Evolutionary conservation across 139 green algal species (phyloP), one percentile per base, ranked within the genome.

Genomic region (Yamagishiella unicocca): DNA sequence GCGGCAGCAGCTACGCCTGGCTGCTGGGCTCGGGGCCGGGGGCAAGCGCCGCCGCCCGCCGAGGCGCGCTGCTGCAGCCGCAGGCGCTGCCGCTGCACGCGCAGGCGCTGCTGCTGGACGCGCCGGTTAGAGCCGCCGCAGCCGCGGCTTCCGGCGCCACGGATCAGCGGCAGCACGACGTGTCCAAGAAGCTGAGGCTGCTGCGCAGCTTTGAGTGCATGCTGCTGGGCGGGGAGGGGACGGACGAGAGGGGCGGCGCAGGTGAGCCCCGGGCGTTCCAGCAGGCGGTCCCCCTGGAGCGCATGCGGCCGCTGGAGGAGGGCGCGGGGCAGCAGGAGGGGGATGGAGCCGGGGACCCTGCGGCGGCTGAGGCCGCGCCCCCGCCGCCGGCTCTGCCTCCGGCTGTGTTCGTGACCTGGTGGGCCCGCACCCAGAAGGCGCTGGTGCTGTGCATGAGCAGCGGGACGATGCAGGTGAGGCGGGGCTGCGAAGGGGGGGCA

Each of bases 161-260:
- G 45, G 46, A 46, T 82, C n/a, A 46, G 33, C 46, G 25, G 5
- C 73, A 81, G 5, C 82, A 80, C 50, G 82, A 87, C 45, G n/a
- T 72, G n/a, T 17, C 22, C 17, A 87, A 87, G 82, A 87, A 87
- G 67, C 46, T 87, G 4, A 55, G 55, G 62, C 67, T 87, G 45
- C 33, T 87, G 35, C 42, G 45, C 22, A 73, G 67, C 82, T 87
- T 87, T 25, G 40, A 80, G 37, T 2, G 7, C 6, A 78, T 78
- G 80, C 17, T 86, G n/a, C 21, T 86, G 31, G 42, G 43, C 29
- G 21, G 29, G 38, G 53, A 37, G 1, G 53, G 7, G 27, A 37
- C 55, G 38, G 54, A 42, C 22, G 50, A 40, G 29, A 17, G 45
- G 10, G 31, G 45, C 45, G 31, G 73, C 29, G 46, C 71, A 25